These are phyloP conservation scores for Quercus lobata DNA, from an alignment of 331 rosid genomes.

Conservation along the genomic window DNA sequence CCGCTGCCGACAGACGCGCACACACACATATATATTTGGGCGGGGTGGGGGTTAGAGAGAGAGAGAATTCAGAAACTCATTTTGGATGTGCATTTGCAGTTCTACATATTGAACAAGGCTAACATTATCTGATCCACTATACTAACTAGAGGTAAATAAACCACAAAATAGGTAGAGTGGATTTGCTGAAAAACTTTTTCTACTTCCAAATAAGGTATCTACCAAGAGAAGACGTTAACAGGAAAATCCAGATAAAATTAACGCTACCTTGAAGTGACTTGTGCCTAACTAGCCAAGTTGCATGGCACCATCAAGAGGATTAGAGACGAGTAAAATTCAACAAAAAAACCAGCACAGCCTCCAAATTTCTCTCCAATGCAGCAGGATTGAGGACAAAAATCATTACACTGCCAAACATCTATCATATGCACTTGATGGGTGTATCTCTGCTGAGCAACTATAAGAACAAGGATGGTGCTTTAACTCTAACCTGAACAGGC, in stretches of 20 bases:
- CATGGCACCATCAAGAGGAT: not conserved
- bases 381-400: conserved; percentile 19
- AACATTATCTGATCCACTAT: not conserved
- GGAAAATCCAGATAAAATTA: not conserved
- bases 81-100: not conserved
- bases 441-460: conserved; percentile 10
- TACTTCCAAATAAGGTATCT: not conserved
- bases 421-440: not conserved
- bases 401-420: not conserved
- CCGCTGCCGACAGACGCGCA: accelerated
- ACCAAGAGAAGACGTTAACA: not conserved
- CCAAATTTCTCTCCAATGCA: conserved; percentile 7
- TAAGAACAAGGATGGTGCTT: conserved; percentile 13
- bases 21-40: accelerated
- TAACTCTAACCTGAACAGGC: conserved; percentile 2
- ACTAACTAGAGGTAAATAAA: not conserved
- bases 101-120: not conserved
- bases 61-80: not conserved
- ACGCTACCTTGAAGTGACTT: not conserved
- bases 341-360: conserved; percentile 20
- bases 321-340: not conserved
- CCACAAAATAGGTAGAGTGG: not conserved
- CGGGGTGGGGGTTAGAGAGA: not conserved
- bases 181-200: not conserved
- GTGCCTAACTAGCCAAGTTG: not conserved